Evolutionary conservation across 371 early-diverging fungal genomes (phyloP), one percentile per base, ranked within the genome.

Genomic region (Syncephalastrum monosporum): DNA sequence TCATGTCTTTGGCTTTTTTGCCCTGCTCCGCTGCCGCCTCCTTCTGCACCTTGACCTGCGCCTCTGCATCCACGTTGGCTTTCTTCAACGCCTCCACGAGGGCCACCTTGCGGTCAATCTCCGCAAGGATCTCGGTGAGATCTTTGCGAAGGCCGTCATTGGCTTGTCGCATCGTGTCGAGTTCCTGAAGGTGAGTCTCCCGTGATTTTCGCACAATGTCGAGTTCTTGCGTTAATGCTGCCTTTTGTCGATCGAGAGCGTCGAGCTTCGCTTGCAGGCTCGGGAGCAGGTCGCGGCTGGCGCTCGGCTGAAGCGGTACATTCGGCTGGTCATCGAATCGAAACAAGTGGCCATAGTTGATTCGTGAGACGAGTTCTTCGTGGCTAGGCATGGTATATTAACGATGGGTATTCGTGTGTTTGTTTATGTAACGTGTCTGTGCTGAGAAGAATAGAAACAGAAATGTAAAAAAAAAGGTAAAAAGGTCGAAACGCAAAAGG

Each of bases 331-430:
- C 38, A 29, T 58, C 58, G 41, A 51, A 58, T 13, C 58, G 58
- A 43, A 58, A 58, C 51, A 58, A 42, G 29, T 58, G 58, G 8
- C 58, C 58, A 43, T 58, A 58, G 51, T 58, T 58, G 21, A 58
- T 58, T 27, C 58, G 58, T 8, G 58, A 58, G 5, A 58, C 58
- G 47, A 33, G 38, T 33, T 33, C 38, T 10, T 33, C 38, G 38
- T 33, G 38, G 38, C 38, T 33, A 12, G 38, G 38, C 38, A 33
- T 33, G 38, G 38, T 33, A 33, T 33, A 33, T 33, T 33, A 33
- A 10, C 7, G 5, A 33, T 33, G 38, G 38, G 38, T 33, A 33
- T 33, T 33, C 38, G 38, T 33, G 10, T 33, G 38, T 33, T 33
- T 33, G 12, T 33, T 5, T 33, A 33, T 33, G 10, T 33, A 33